Conservation (phyloP, 169 alveolate genomes). For the Cryptosporidium parvum region DNA sequence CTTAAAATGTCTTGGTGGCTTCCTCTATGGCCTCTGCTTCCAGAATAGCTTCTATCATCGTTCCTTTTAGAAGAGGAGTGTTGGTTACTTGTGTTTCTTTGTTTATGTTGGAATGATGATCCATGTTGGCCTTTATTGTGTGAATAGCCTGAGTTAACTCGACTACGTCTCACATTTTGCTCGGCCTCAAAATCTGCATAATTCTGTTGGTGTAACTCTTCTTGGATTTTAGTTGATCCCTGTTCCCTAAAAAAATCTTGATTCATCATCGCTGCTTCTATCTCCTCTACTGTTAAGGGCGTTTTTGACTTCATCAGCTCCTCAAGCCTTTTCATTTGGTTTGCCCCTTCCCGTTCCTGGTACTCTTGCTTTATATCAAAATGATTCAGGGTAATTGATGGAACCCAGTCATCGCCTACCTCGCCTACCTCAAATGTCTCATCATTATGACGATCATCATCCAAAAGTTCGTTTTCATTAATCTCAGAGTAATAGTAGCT, state of each 20-base stretch:
- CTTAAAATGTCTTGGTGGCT: background rate
- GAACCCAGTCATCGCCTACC: slow-evolving; percentile 75
- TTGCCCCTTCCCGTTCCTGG: background rate
- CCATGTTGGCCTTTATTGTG: slow-evolving; percentile 7
- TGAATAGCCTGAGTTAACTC: slow-evolving; percentile 10
- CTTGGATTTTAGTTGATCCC: background rate
- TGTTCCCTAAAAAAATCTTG: slow-evolving; percentile 44
- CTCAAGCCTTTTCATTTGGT: background rate
- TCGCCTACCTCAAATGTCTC: slow-evolving; percentile 72
- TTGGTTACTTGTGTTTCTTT: background rate
- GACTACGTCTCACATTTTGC: background rate
- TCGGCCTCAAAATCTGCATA: slow-evolving; percentile 1
- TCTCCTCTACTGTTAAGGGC: slow-evolving; percentile 61
- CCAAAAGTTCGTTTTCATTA: slow-evolving; percentile 50
- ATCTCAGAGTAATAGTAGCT: slow-evolving; percentile 48
- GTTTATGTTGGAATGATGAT: slow-evolving; percentile 7
- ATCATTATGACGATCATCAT: slow-evolving; percentile 67
- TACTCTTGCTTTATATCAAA: slow-evolving; percentile 11
- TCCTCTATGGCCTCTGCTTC: slow-evolving; percentile 2
- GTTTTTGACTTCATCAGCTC: slow-evolving; percentile 28
- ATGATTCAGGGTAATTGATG: slow-evolving; percentile 52
- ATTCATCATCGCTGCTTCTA: slow-evolving; percentile 54
- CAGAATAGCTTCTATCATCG: slow-evolving; percentile 25
- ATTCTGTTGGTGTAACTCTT: background rate
- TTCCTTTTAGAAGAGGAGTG: background rate